These are phyloP conservation scores for Schizothecium vesticola DNA, from an alignment of 495 filamentous ascomycete species.

Conservation along the genomic window DNA sequence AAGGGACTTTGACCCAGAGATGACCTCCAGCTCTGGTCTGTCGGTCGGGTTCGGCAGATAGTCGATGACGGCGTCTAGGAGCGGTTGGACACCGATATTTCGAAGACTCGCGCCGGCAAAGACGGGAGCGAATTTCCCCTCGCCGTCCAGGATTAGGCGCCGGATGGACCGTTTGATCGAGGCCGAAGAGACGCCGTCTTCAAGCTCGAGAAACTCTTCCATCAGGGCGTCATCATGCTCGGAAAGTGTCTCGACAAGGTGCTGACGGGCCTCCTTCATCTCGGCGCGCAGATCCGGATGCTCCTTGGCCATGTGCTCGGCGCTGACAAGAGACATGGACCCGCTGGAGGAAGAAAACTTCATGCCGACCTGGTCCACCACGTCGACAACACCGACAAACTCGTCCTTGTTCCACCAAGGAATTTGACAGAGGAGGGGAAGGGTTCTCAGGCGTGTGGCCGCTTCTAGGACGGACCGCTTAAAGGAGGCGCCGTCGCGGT, in stretches of 20 bases:
- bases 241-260: conserved; percentile 75
- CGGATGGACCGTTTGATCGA: conserved; percentile 71
- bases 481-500: conserved; percentile 90
- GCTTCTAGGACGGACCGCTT: conserved; percentile 80
- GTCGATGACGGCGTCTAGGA: conserved; percentile 82
- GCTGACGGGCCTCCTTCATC: conserved; percentile 66
- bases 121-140: conserved; percentile 68
- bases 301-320: conserved; percentile 27
- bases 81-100: conserved; percentile 90
- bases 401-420: conserved; percentile 83
- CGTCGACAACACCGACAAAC: conserved; percentile 79
- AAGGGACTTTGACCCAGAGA: conserved; percentile 51
- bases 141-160: conserved; percentile 58
- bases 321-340: conserved; percentile 48
- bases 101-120: conserved; percentile 89
- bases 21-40: conserved; percentile 71
- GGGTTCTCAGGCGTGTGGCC: conserved; percentile 68
- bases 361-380: conserved; percentile 52
- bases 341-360: conserved; percentile 48
- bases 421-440: conserved; percentile 89
- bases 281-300: conserved; percentile 56
- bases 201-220: conserved; percentile 71
- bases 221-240: conserved; percentile 84
- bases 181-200: conserved; percentile 62
- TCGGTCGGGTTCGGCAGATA: conserved; percentile 81